Evolutionary conservation across 345 rosid species (phyloP).

Genomic region (Camelina neglecta): DNA sequence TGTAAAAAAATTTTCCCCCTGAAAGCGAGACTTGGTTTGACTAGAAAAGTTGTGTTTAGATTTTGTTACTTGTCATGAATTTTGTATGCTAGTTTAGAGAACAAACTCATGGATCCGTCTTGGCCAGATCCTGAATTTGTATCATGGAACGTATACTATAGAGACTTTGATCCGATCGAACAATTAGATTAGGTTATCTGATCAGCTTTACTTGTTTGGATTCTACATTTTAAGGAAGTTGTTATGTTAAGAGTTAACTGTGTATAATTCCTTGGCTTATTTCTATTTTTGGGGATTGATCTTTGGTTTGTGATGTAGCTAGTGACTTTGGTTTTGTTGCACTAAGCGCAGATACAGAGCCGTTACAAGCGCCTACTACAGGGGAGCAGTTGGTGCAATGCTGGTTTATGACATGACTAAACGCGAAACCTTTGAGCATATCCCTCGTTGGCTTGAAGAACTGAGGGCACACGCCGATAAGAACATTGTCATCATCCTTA

Average conservation of each 20-base stretch:
- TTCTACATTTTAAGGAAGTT: background rate
- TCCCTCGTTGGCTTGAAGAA: slow-evolving; percentile 87
- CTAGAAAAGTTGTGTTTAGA: background rate
- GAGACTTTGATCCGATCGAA: slow-evolving; percentile 1
- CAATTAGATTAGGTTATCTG: background rate
- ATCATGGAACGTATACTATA: background rate
- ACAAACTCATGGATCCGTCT: background rate
- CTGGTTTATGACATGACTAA: slow-evolving; percentile 76
- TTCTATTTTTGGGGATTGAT: background rate
- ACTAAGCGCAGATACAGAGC: slow-evolving; percentile 69
- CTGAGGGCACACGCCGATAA: slow-evolving; percentile 77
- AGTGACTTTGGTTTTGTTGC: slow-evolving; percentile 4
- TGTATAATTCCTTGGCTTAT: background rate
- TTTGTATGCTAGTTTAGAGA: background rate
- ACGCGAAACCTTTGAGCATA: slow-evolving; percentile 79
- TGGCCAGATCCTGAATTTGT: slow-evolving; percentile 3
- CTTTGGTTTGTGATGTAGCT: background rate
- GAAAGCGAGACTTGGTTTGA: slow-evolving; percentile 39
- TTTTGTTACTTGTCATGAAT: background rate
- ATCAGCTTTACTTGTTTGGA: background rate
- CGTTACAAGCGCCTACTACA: slow-evolving; percentile 83
- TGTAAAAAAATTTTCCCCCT: background rate
- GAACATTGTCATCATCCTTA: slow-evolving; percentile 77
- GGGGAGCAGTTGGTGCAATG: slow-evolving; percentile 96
- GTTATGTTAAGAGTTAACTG: background rate